Base-by-base conservation (phyloP, 495 filamentous ascomycete genomes). In the Hypoxylon cercidicola region DNA sequence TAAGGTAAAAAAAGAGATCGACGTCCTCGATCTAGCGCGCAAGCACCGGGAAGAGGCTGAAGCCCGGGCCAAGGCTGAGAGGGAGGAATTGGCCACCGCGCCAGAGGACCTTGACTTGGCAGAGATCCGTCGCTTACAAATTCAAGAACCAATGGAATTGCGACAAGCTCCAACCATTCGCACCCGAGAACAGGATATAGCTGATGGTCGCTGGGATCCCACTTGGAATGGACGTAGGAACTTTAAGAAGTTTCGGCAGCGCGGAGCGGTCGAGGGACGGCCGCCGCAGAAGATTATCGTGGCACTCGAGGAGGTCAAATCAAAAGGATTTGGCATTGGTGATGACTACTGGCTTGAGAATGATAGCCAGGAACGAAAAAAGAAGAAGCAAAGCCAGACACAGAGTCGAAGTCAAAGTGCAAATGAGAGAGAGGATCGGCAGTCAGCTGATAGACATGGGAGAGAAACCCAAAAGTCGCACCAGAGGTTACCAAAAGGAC, bases 171-270 rank as follows among this genome's bases (percentile, higher is more conserved):
- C 66, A 40, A 48, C 59, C 19, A 58, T 44, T n/a, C 55, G 70
- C 70, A 66, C 51, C 16, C 75, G 79, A n/a, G 78, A 81, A 41
- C 73, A 75, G 55, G 78, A 78, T 43, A 77, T 79, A 44, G 79
- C 71, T 2, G 82, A 82, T 52, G 83, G 85, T 9, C 84, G 93
- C 19, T 97, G 96, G 95, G 87, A 97, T 68, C 88, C 92, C 2
- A 80, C 82, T 34, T 99, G 96, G 96, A 97, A 97, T 71, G 95
- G 96, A 0, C 85, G 94, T 5, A 96, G 93, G 77, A 98, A 99
- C 66, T 99, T 97, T 81, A 99, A 99, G 75, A 89, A 85, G 64
- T 99, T 99, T 65, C 84, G 87, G 3, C 85, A 87, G 55, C 84
- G 85, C 45, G 87, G 84, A 1, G 86, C 83, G 2, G 9, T 62